Conservation (phyloP, 768 basidiomycete species). For the Lentinula guzmanii region DNA sequence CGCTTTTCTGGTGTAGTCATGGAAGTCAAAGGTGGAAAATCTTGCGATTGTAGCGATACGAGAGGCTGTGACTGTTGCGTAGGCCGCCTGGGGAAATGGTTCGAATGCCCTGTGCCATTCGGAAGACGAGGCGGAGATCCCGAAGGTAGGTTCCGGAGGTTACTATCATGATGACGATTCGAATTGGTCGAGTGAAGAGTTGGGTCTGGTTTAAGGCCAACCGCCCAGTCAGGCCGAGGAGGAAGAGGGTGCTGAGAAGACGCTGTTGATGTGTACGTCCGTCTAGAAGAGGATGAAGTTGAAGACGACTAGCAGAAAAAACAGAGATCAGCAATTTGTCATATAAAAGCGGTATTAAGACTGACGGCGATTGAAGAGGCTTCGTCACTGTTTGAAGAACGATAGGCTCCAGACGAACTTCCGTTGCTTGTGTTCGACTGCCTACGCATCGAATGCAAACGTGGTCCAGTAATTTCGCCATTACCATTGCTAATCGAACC, state of each 20-base stretch:
- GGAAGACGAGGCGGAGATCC: conserved; percentile 31
- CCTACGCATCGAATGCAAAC: conserved; percentile 52
- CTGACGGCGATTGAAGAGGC: conserved; percentile 73
- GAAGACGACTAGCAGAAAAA: conserved; percentile 56
- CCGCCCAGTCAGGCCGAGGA: conserved; percentile 84
- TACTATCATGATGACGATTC: conserved; percentile 46
- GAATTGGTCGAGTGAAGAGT: conserved; percentile 51
- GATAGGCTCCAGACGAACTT: conserved; percentile 47
- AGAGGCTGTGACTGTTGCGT: conserved; percentile 26
- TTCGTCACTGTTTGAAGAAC: conserved; percentile 61
- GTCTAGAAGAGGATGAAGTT: conserved; percentile 74
- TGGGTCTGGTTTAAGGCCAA: conserved; percentile 74
- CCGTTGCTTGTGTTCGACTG: conserved; percentile 41
- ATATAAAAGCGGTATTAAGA: conserved; percentile 13
- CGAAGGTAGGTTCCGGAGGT: conserved; percentile 35
- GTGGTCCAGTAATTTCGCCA: conserved; percentile 57
- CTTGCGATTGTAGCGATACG: conserved; percentile 45
- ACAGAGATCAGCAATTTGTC: conserved; percentile 6
- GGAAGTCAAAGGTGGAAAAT: conserved; percentile 67
- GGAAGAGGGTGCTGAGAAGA: conserved; percentile 76
- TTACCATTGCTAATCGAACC: conserved; percentile 13
- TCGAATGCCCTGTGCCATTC: conserved; percentile 28
- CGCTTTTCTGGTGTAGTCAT: conserved; percentile 43
- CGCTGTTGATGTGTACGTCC: conserved; percentile 68
- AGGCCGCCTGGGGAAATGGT: conserved; percentile 17